phyloP scores from a whole-genome alignment of 2,329 filamentous ascomycete species.

The Nannizziopsis arthrosporioides region DNA sequence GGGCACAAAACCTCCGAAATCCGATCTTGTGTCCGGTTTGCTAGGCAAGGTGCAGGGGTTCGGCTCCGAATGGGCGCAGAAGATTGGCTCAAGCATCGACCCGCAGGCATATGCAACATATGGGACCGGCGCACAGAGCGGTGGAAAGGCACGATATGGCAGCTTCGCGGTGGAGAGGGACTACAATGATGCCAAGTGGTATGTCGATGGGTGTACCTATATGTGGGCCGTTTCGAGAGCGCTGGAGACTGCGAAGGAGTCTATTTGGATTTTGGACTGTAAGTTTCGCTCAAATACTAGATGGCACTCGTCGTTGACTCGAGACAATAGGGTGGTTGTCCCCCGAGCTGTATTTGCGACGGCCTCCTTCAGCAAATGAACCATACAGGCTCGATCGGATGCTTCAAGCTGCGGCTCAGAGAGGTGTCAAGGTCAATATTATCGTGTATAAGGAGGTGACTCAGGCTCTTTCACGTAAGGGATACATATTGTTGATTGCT shows the following conservation, averaged over 20 bases:
- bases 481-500: constrained; percentile 13
- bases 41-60: constrained; percentile 46
- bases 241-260: constrained; percentile 78
- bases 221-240: constrained; percentile 88
- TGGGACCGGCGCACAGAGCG: constrained; percentile 45
- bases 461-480: constrained; percentile 66
- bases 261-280: constrained; percentile 91
- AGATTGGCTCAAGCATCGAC: constrained; percentile 37
- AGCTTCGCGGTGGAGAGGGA: constrained; percentile 82
- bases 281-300: constrained; percentile 49
- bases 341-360: constrained; percentile 71
- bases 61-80: constrained; percentile 41
- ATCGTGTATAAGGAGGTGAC: constrained; percentile 88
- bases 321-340: constrained; percentile 78
- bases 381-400: constrained; percentile 79
- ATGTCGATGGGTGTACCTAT: constrained; percentile 90
- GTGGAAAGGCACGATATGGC: constrained; percentile 63
- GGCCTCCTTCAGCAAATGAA: constrained; percentile 70
- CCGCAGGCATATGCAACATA: constrained; percentile 39
- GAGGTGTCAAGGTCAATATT: constrained; percentile 87
- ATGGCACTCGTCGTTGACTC: constrained; percentile 54
- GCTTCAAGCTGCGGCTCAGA: constrained; percentile 78
- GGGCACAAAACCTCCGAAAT: constrained; percentile 25
- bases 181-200: constrained; percentile 88
- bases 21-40: constrained; percentile 35